Conservation (phyloP, 371 early-diverging fungal genomes). For the Zychaea mexicana region DNA sequence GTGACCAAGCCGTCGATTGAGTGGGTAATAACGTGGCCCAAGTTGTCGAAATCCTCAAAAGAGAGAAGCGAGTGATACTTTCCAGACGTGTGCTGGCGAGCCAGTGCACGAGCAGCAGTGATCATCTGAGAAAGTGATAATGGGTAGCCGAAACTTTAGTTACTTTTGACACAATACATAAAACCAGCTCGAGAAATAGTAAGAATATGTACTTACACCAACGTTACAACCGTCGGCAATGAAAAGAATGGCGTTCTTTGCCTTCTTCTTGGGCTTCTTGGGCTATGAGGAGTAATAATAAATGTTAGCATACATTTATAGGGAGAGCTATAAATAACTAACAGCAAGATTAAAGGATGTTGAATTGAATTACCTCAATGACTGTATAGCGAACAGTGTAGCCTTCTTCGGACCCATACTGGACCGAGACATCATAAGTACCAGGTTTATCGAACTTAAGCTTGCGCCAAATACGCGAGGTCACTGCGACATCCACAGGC, state of each 20-base stretch:
- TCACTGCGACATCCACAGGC: conserved; percentile 53
- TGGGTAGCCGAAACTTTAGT: too few species aligned
- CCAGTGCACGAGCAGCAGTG: conserved; percentile 60
- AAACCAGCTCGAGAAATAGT: background rate
- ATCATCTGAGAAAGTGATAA: conserved; percentile 40
- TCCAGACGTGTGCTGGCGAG: conserved; percentile 55
- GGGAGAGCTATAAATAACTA: background rate
- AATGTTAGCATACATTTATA: background rate
- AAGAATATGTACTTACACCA: conserved; percentile 33
- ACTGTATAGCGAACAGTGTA: conserved; percentile 42
- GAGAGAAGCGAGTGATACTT: conserved; percentile 60
- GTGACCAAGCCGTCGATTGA: conserved; percentile 74
- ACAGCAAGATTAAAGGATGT: too few species aligned
- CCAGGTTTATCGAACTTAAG: conserved; percentile 61
- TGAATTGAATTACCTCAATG: conserved; percentile 25
- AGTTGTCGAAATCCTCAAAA: conserved; percentile 64
- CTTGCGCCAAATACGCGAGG: conserved; percentile 60
- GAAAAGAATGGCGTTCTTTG: conserved; percentile 75
- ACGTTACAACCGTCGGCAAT: conserved; percentile 76
- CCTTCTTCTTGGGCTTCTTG: conserved; percentile 57
- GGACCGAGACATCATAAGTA: conserved; percentile 50
- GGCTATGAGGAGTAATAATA: conserved; percentile 18
- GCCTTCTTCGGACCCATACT: conserved; percentile 33
- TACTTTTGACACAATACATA: background rate
- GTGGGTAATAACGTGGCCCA: conserved; percentile 75